phyloP scores from a whole-genome alignment of 805 yeast species.

The Starmerella stellata region DNA sequence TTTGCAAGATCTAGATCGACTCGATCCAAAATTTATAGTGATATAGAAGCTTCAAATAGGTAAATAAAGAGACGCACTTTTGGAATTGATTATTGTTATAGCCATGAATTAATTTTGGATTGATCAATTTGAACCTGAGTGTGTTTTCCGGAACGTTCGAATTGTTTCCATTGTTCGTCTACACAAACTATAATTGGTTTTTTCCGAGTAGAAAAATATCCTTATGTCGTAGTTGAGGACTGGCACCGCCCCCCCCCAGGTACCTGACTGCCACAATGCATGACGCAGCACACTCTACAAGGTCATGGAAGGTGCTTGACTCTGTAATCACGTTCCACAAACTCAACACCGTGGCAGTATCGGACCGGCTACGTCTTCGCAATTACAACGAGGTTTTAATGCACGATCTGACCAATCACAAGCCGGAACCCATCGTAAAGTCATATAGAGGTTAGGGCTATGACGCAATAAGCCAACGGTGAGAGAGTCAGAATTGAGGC shows the following conservation, averaged over 20 bases:
- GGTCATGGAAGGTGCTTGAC: neutral
- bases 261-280: constrained; percentile 1
- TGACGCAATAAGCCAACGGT: neutral
- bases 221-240: neutral
- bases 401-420: neutral
- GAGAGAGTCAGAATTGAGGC: neutral
- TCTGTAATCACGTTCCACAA: constrained; percentile 1
- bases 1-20: no score
- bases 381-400: neutral
- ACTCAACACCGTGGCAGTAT: constrained; percentile 1
- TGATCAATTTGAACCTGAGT: no score
- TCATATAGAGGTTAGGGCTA: neutral
- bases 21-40: no score
- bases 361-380: neutral
- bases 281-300: neutral
- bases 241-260: neutral
- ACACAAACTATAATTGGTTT: neutral
- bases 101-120: no score
- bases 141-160: neutral
- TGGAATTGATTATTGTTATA: no score
- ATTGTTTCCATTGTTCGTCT: neutral
- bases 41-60: no score
- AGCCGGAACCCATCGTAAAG: neutral
- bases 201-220: no score
- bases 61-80: no score